Evolutionary conservation across 805 yeast species (phyloP).

Genomic region (Cyberlindnera bimundalis): DNA sequence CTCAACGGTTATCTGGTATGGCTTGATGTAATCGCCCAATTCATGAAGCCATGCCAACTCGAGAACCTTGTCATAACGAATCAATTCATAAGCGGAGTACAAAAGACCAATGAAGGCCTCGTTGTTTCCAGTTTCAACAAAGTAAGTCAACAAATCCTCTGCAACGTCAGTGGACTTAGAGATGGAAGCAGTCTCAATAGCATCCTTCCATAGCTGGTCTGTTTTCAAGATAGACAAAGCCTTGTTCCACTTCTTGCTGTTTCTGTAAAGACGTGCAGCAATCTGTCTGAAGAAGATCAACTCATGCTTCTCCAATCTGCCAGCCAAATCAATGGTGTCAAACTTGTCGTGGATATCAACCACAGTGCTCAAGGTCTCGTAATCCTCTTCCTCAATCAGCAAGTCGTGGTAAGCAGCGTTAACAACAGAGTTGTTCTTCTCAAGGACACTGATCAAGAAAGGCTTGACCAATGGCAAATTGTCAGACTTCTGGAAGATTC

Average conservation of each 20-base stretch:
- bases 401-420: conserved; percentile 94
- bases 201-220: conserved; percentile 93
- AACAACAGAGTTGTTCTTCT: conserved; percentile 85
- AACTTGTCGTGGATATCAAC: conserved; percentile 89
- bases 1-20: conserved; percentile 81
- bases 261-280: conserved; percentile 90
- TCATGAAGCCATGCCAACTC: conserved; percentile 91
- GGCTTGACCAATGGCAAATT: conserved; percentile 95
- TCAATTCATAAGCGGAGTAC: conserved; percentile 77
- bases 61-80: conserved; percentile 77
- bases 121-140: conserved; percentile 94
- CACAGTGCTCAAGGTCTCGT: conserved; percentile 81
- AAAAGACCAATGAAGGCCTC: conserved; percentile 91
- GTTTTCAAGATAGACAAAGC: conserved; percentile 83
- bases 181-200: conserved; percentile 85
- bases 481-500: conserved; percentile 92
- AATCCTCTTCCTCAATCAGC: conserved; percentile 94
- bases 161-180: conserved; percentile 79
- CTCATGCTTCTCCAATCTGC: conserved; percentile 87
- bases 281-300: conserved; percentile 92
- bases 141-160: conserved; percentile 83
- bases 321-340: conserved; percentile 89
- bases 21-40: conserved; percentile 82
- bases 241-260: conserved; percentile 90
- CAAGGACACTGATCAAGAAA: conserved; percentile 86